These are phyloP conservation scores for Talaromyces piceae DNA, from an alignment of 2,329 filamentous ascomycete species.

Conservation along the genomic window DNA sequence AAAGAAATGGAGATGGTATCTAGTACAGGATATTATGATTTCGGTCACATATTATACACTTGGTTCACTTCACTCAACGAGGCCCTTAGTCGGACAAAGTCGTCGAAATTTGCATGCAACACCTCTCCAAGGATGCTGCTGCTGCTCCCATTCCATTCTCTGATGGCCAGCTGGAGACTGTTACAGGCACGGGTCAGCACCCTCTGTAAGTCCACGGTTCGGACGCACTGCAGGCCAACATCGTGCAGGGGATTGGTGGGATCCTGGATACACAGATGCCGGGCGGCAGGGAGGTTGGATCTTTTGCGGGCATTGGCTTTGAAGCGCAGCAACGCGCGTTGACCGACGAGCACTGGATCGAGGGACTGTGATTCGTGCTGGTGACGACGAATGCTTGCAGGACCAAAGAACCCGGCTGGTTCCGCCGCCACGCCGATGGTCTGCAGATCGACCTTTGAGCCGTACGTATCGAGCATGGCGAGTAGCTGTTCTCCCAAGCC, in stretches of 20 bases:
- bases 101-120: conserved; percentile 26
- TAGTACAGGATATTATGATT: no score
- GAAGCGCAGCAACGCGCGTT: conserved; percentile 31
- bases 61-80: not conserved
- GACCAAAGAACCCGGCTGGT: conserved; percentile 37
- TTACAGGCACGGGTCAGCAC: conserved; percentile 31
- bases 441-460: conserved; percentile 36
- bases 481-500: conserved; percentile 40
- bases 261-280: conserved; percentile 51
- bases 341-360: conserved; percentile 26
- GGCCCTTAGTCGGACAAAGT: conserved; percentile 15
- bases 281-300: conserved; percentile 19
- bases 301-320: conserved; percentile 26
- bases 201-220: conserved; percentile 44
- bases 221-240: conserved; percentile 43
- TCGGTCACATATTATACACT: not conserved
- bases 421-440: conserved; percentile 44
- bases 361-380: conserved; percentile 2
- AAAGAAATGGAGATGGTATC: not conserved
- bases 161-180: conserved; percentile 18
- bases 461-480: conserved; percentile 45
- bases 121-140: conserved; percentile 19
- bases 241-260: conserved; percentile 53
- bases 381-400: conserved; percentile 13
- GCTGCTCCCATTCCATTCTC: conserved; percentile 17